Evolutionary conservation across 2,329 filamentous ascomycete genomes (phyloP).

Genomic region (Neobulgaria alba): DNA sequence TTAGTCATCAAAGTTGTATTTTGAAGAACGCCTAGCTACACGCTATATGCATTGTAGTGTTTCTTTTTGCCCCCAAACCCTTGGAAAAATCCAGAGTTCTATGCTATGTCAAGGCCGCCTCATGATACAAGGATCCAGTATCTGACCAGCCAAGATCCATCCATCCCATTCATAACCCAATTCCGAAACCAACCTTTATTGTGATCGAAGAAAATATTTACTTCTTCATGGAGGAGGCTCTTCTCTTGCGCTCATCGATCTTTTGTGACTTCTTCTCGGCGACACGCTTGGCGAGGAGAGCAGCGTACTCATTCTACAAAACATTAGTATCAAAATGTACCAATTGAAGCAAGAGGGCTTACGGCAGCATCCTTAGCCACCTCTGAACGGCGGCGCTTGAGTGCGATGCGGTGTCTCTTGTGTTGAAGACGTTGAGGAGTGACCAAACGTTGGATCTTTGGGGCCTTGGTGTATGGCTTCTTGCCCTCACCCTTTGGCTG

Average conservation of each 20-base stretch:
- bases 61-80: conserved; percentile 5
- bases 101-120: conserved; percentile 4
- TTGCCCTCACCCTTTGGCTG: conserved; percentile 96
- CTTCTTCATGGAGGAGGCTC: conserved; percentile 91
- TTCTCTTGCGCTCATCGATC: conserved; percentile 90
- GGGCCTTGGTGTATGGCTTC: conserved; percentile 98
- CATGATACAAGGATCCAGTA: conserved; percentile 2
- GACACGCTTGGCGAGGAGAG: conserved; percentile 94
- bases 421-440: conserved; percentile 99
- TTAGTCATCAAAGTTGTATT: conserved; percentile 11
- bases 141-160: conserved; percentile 1
- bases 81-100: conserved; percentile 5
- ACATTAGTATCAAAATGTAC: conserved; percentile 35
- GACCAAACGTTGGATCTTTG: conserved; percentile 99
- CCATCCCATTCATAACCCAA: conserved; percentile 6
- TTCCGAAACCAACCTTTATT: conserved; percentile 10
- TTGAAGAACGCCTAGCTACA: conserved; percentile 21
- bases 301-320: conserved; percentile 87
- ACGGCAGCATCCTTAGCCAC: conserved; percentile 98
- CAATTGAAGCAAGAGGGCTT: conserved; percentile 49
- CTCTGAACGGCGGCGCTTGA: conserved; percentile 97
- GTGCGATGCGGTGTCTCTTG: conserved; percentile 95
- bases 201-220: conserved; percentile 38
- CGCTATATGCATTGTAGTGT: conserved; percentile 10
- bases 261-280: conserved; percentile 91